Conservation (phyloP, 2,329 filamentous ascomycete genomes). For the Rhexocercosporidium sp. region DNA sequence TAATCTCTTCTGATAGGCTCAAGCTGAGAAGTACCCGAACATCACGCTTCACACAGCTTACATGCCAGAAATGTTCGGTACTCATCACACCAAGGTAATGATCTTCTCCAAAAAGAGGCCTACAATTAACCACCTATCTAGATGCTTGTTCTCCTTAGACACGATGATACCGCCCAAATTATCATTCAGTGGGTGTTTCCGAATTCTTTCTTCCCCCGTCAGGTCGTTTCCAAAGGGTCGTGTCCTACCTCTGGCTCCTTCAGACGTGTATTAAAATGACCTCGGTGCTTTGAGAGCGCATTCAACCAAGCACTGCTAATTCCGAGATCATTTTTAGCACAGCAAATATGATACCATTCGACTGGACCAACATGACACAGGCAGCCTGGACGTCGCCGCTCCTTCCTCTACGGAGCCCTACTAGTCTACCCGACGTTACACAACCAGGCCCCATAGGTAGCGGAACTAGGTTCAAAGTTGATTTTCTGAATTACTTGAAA, state of each 20-base stretch:
- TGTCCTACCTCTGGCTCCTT: background rate
- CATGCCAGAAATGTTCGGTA: slow-evolving; percentile 85
- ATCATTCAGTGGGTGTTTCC: slow-evolving; percentile 64
- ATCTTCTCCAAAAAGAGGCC: background rate
- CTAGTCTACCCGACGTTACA: slow-evolving; percentile 11
- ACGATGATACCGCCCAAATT: slow-evolving; percentile 78
- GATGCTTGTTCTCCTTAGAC: slow-evolving; percentile 83
- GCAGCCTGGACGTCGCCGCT: slow-evolving; percentile 79
- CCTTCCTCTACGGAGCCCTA: slow-evolving; percentile 53
- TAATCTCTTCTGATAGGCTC: slow-evolving; percentile 52
- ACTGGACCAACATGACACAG: slow-evolving; percentile 90
- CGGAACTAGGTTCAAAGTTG: slow-evolving; percentile 74
- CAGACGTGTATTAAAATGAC: background rate
- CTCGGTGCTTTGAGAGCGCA: background rate
- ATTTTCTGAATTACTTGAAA: slow-evolving; percentile 73
- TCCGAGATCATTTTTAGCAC: slow-evolving; percentile 49
- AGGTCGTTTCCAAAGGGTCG: background rate
- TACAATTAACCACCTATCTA: slow-evolving; percentile 45
- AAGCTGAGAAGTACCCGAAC: slow-evolving; percentile 66
- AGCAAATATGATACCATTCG: slow-evolving; percentile 86
- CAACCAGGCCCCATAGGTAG: slow-evolving; percentile 51
- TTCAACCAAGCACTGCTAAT: background rate
- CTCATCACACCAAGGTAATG: slow-evolving; percentile 63
- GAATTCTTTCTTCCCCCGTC: background rate
- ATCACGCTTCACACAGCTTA: slow-evolving; percentile 74